Evolutionary conservation across 371 early-diverging fungal genomes (phyloP).

Genomic region (Circinella umbellata): DNA sequence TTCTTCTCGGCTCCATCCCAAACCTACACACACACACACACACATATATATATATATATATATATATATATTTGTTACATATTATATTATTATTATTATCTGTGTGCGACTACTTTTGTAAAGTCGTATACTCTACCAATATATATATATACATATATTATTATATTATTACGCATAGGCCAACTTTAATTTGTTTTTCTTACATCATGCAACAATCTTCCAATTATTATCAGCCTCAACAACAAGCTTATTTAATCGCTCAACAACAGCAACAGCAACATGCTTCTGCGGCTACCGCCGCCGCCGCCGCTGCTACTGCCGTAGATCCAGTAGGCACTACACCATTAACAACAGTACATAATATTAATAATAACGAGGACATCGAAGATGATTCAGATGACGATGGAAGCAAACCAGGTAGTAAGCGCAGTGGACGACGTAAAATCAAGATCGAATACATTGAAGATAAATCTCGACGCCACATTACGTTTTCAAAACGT

Average conservation of each 20-base stretch:
- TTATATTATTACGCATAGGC: not conserved
- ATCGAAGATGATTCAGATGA: constrained; percentile 42
- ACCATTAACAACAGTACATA: not conserved
- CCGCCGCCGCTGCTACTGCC: constrained; percentile 15
- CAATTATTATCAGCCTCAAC: constrained; percentile 12
- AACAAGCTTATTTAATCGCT: constrained; percentile 12
- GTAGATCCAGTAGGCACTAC: not conserved
- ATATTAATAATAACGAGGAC: constrained; percentile 6
- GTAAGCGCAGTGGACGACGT: constrained; percentile 82
- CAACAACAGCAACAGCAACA: constrained; percentile 10
- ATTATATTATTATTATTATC: too few species aligned
- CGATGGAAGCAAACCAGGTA: constrained; percentile 47
- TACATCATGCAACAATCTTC: constrained; percentile 8
- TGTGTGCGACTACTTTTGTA: too few species aligned
- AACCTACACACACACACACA: not conserved
- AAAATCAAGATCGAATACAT: constrained; percentile 98
- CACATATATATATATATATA: too few species aligned
- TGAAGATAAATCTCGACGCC: constrained; percentile 92
- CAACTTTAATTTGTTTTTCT: not conserved
- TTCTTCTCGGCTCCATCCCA: not conserved
- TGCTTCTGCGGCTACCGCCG: constrained; percentile 16
- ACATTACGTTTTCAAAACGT: constrained; percentile 98
- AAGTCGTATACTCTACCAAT: too few species aligned
- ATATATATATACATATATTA: not conserved
- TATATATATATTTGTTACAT: too few species aligned